Evolutionary conservation across 1,139 yeast species (phyloP).

Genomic region (Sugiyamaella japonica): DNA sequence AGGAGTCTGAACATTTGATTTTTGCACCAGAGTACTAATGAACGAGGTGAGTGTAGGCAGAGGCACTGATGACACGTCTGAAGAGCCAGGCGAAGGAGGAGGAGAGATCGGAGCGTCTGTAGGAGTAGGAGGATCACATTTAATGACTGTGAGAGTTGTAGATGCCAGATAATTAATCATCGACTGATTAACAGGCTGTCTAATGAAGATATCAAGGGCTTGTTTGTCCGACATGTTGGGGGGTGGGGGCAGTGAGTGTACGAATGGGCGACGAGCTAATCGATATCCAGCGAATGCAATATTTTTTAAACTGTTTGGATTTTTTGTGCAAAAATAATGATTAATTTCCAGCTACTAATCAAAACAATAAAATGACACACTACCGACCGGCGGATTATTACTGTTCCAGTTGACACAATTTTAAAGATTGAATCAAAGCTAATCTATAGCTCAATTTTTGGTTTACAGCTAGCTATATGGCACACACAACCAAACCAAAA

Average conservation of each 20-base stretch:
- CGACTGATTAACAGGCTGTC: conserved; percentile 71
- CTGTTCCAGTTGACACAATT: neutral
- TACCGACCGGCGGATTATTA: conserved; percentile 14
- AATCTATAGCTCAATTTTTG: conserved; percentile 12
- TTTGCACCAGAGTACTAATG: conserved; percentile 67
- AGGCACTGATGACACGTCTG: conserved; percentile 1
- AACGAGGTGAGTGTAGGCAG: conserved; percentile 56
- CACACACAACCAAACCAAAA: neutral
- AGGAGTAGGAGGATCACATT: conserved; percentile 43
- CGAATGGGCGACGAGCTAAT: no score
- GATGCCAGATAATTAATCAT: conserved; percentile 82
- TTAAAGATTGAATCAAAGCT: conserved; percentile 13
- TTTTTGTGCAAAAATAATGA: no score
- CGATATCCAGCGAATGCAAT: no score
- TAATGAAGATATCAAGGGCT: conserved; percentile 72
- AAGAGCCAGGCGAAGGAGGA: conserved; percentile 45
- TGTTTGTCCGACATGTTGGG: conserved; percentile 49
- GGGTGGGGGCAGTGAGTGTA: neutral
- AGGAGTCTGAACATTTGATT: conserved; percentile 92
- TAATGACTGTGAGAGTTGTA: conserved; percentile 77
- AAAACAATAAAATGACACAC: neutral
- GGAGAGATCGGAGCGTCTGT: conserved; percentile 45
- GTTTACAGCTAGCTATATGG: neutral
- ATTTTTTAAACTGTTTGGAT: no score
- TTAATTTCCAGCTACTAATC: no score